phyloP scores from a whole-genome alignment of 805 yeast species.

The Kluyveromyces starmeri region DNA sequence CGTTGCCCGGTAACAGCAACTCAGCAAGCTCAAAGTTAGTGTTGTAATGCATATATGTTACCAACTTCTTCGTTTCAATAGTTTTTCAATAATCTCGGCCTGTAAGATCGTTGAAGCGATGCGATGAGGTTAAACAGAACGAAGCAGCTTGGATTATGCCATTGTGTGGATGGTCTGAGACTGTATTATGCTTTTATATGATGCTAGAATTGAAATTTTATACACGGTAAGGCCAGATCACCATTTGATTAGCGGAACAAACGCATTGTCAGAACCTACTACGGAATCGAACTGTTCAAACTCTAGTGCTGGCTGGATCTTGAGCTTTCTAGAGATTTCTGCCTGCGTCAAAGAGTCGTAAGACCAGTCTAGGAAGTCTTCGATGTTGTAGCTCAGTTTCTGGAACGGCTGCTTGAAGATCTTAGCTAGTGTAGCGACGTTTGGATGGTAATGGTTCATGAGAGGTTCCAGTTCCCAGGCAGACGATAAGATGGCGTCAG shows the following conservation, averaged over 20 bases:
- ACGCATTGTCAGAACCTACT: constrained; percentile 7
- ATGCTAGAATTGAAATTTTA: too few species aligned
- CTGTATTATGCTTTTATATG: too few species aligned
- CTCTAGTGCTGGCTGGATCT: constrained; percentile 71
- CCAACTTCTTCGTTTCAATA: too few species aligned
- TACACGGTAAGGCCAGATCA: too few species aligned
- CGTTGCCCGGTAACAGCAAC: too few species aligned
- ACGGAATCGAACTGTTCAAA: constrained; percentile 36
- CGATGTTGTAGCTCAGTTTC: constrained; percentile 79
- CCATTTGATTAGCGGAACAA: not conserved
- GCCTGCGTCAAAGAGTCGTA: constrained; percentile 57
- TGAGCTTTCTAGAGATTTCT: constrained; percentile 56
- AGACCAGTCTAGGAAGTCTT: constrained; percentile 90
- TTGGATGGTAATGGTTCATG: constrained; percentile 86
- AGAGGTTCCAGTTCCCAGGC: constrained; percentile 85
- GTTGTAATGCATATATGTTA: too few species aligned
- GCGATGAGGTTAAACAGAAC: too few species aligned
- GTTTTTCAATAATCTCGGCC: too few species aligned
- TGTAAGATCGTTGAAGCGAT: too few species aligned
- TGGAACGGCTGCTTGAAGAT: constrained; percentile 85
- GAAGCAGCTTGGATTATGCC: too few species aligned
- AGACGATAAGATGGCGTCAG: constrained; percentile 76
- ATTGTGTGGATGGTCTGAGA: too few species aligned
- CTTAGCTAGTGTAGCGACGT: constrained; percentile 84
- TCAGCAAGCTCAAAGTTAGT: too few species aligned